phyloP scores from a whole-genome alignment of 768 basidiomycete species.

The Tulasnella calospora region DNA sequence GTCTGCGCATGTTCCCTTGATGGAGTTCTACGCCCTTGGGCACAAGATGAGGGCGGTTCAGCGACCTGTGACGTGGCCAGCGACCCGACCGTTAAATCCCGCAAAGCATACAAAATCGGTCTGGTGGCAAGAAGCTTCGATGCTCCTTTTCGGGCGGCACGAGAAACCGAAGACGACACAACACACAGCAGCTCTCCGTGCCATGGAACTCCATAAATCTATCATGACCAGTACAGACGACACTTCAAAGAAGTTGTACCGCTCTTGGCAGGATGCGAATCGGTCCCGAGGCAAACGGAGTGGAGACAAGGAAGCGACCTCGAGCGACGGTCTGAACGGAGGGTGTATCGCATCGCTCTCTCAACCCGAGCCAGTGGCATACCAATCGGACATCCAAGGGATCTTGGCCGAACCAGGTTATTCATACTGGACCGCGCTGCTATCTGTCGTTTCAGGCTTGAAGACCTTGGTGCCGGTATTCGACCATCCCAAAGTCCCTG shows the following conservation, averaged over 20 bases:
- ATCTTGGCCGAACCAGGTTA: neutral
- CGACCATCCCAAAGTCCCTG: neutral
- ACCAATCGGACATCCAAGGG: neutral
- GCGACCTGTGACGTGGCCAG: neutral
- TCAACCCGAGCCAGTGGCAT: neutral
- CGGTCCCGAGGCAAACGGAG: neutral
- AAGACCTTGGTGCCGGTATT: neutral
- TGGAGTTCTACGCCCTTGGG: constrained; percentile 3
- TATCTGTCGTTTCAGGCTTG: neutral
- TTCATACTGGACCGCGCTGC: neutral
- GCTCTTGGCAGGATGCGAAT: neutral
- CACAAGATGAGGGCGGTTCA: neutral
- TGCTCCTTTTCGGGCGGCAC: neutral
- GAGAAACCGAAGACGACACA: neutral
- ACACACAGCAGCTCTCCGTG: neutral
- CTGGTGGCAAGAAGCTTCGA: neutral
- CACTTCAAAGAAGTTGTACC: neutral
- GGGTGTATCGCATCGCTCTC: neutral
- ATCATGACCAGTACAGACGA: neutral
- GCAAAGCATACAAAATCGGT: neutral
- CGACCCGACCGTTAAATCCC: neutral
- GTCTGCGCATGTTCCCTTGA: neutral
- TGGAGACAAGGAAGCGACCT: neutral
- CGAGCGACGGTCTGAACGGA: too few relatives aligned
- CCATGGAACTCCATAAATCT: neutral